A percentile compares a stretch with the other conserved stretches of the same genome.
Conservation (phyloP, 1,284 basidiomycete species). For the Erythrobasidium hasegawianum region DNA sequence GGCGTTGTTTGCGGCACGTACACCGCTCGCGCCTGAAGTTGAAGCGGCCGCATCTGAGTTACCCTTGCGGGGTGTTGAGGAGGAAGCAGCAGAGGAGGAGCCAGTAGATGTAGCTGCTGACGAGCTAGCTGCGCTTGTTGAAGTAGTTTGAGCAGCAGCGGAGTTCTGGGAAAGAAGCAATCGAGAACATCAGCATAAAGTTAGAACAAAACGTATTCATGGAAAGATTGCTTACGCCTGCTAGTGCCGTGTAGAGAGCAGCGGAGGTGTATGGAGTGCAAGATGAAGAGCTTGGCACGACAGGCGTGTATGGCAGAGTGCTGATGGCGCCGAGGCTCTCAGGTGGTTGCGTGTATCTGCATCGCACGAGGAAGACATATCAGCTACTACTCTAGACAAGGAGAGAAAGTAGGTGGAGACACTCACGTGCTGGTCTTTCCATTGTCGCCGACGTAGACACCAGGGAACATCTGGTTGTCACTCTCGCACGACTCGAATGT, state of each 20-base stretch:
- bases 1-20: conserved; percentile 39
- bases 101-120: conserved; percentile 36
- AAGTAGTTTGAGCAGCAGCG: too few species aligned
- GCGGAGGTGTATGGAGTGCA: conserved; percentile 60
- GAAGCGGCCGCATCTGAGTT: conserved; percentile 1
- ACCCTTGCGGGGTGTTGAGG: conserved; percentile 3
- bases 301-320: conserved; percentile 61
- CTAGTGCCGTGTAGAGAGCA: conserved; percentile 54
- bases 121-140: neutral
- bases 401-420: too few species aligned
- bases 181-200: too few species aligned
- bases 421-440: conserved; percentile 37
- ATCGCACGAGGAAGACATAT: too few species aligned
- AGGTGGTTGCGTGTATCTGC: conserved; percentile 58
- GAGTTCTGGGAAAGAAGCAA: too few species aligned
- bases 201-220: too few species aligned
- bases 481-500: conserved; percentile 40
- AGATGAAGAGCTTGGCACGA: conserved; percentile 60
- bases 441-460: conserved; percentile 35
- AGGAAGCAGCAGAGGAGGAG: conserved; percentile 14
- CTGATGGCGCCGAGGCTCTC: conserved; percentile 59
- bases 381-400: too few species aligned
- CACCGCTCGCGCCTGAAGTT: conserved; percentile 3
- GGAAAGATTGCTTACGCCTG: conserved; percentile 5
- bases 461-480: conserved; percentile 40